A percentile compares a stretch with the other conserved stretches of the same genome.
phyloP scores from a whole-genome alignment of 352 stramenopile genomes.

The Globisporangium nodosum region DNA sequence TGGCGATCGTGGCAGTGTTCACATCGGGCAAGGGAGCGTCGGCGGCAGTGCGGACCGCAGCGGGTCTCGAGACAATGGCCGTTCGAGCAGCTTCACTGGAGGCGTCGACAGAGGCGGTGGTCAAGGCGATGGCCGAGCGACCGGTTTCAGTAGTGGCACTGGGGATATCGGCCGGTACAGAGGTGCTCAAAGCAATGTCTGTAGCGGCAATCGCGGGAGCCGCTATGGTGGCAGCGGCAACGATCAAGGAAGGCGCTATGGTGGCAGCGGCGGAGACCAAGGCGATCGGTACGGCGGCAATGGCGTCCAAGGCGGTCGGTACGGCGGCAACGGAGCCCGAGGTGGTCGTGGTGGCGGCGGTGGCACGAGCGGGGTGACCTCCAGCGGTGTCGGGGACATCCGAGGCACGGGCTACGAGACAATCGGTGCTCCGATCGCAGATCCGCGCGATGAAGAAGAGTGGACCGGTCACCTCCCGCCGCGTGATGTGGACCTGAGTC shows the following conservation, averaged over 20 bases:
- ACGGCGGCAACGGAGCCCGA: conserved; percentile 11
- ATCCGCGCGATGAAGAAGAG: conserved; percentile 45
- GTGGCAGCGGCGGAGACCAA: conserved; percentile 21
- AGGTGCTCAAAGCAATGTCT: conserved; percentile 7
- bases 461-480: conserved; percentile 32
- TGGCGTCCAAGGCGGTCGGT: not conserved
- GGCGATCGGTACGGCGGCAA: conserved; percentile 23
- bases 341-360: conserved; percentile 23
- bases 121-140: too few relatives aligned
- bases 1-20: not conserved
- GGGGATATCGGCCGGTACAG: conserved; percentile 9
- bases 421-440: conserved; percentile 37
- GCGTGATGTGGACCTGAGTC: conserved; percentile 26
- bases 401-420: conserved; percentile 43
- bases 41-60: not conserved
- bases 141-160: not conserved
- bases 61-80: too few relatives aligned
- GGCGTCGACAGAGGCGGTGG: too few relatives aligned
- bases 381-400: conserved; percentile 29
- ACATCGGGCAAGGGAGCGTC: not conserved
- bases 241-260: conserved; percentile 11
- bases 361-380: conserved; percentile 9
- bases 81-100: too few relatives aligned
- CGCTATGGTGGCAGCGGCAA: conserved; percentile 15
- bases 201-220: conserved; percentile 8